These are phyloP conservation scores for Diospyros lotus DNA, from an alignment of 148 eudicot genomes.

Conservation along the genomic window DNA sequence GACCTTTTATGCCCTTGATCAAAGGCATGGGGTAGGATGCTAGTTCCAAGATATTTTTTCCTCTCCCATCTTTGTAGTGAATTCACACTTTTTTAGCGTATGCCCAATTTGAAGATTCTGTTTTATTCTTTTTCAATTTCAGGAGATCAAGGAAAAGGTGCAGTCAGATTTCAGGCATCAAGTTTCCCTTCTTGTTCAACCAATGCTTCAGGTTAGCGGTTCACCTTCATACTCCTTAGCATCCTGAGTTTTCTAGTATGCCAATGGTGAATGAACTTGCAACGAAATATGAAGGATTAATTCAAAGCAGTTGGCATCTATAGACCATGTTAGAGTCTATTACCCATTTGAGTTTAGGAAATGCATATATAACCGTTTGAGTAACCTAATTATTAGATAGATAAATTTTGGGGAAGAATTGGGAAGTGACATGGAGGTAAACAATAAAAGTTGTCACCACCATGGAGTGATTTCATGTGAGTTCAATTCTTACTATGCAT, in stretches of 20 bases:
- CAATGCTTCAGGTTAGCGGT: constrained; percentile 25
- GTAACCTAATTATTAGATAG: neutral
- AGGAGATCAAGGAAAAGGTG: constrained; percentile 81
- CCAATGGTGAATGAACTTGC: neutral
- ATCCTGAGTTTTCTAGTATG: neutral
- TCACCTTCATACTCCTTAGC: neutral
- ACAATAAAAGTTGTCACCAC: neutral
- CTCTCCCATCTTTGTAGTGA: neutral
- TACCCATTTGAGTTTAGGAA: neutral
- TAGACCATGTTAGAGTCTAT: neutral
- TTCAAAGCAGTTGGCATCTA: neutral
- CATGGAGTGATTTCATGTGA: neutral
- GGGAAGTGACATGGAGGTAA: neutral
- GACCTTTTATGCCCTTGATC: too few relatives aligned
- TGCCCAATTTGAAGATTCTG: neutral
- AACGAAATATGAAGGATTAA: neutral
- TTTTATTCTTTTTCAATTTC: constrained; percentile 14
- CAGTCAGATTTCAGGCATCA: constrained; percentile 86
- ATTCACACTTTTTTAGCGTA: too few relatives aligned
- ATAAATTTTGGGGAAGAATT: neutral
- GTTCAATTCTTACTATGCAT: neutral
- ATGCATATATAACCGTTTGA: too few relatives aligned
- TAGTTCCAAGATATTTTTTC: neutral
- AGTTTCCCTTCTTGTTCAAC: constrained; percentile 86
- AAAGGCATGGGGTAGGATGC: neutral